Base-by-base conservation (phyloP, 2,329 filamentous ascomycete genomes). In the Neocatenulostroma microsporum region DNA sequence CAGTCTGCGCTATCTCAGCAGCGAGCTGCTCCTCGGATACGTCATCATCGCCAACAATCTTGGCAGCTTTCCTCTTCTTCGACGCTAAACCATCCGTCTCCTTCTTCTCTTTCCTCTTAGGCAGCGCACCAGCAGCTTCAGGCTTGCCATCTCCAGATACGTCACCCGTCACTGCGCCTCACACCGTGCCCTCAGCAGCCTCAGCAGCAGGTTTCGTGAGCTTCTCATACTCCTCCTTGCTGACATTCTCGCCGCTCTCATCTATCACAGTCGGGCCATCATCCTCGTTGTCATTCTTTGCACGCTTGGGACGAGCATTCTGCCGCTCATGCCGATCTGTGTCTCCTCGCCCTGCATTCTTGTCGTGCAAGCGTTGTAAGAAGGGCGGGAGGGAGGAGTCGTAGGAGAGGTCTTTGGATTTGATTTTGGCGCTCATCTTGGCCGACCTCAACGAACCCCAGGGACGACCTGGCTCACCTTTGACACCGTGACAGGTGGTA, bases 261-360 rank as follows among this genome's bases (percentile, higher is more conserved):
- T 86, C 83, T 47, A 89, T 75, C 3, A 91, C 76, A 0, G 85
- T 70, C 0, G 84, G 84, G 33, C 71, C 80, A 57, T 89, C 84
- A 48, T 89, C 84, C 10, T 81, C 82, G 42, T 86, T 78, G 26
- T 80, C 79, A 48, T 80, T 78, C 41, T 66, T 74, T 12, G 45
- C 58, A 51, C 51, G 73, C 49, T 62, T 67, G 30, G 66, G 67
- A 34, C 67, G 61, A 9, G 65, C 61, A 15, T 66, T 50, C 8
- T 58, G 60, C 4, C 58, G 57, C 43, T 67, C 68, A 53, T 67
- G 67, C 30, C 63, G 62, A 40, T 62, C 62, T 34, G 60, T 34
- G 20, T 66, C 60, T 33, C 61, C 75, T 23, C 45, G 42, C 19
- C 61, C 62, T 69, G 70, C 61, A 66, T 73, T 62, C 68, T 49